Conservation (phyloP, 345 rosid species). For the Adansonia digitata region DNA sequence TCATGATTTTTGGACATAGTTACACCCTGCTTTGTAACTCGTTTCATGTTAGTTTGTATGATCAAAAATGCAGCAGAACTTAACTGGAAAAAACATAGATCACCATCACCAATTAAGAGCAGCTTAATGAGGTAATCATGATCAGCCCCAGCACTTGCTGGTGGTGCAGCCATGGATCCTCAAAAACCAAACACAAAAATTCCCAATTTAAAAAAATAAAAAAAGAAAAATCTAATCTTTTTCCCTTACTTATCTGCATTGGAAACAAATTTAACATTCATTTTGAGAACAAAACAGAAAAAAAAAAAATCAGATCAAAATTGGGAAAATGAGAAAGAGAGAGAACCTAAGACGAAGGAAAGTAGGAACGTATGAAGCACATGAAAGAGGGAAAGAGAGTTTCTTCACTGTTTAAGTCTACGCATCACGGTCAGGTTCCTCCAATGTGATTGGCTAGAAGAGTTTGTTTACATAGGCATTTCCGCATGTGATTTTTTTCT, state of each 20-base stretch:
- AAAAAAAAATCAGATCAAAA: slow-evolving; percentile 2
- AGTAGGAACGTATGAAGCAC: background rate
- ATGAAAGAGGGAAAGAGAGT: too few relatives aligned
- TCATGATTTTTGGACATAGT: too few relatives aligned
- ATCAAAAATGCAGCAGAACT: too few relatives aligned
- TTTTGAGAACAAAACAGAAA: background rate
- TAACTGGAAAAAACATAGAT: slow-evolving; percentile 20
- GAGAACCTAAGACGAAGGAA: slow-evolving; percentile 8
- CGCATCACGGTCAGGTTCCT: background rate
- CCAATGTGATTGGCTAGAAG: background rate
- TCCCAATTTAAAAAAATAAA: background rate
- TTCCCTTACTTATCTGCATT: slow-evolving; percentile 13
- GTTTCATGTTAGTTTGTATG: too few relatives aligned
- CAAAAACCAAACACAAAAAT: background rate
- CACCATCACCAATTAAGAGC: slow-evolving; percentile 71
- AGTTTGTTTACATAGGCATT: background rate
- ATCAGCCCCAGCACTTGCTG: slow-evolving; percentile 67
- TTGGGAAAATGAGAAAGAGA: background rate
- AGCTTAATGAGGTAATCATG: slow-evolving; percentile 74
- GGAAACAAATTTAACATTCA: background rate
- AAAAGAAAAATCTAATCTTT: background rate
- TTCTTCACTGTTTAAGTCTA: slow-evolving; percentile 8
- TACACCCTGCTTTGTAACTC: too few relatives aligned
- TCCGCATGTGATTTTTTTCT: background rate
- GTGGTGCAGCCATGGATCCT: slow-evolving; percentile 65